Evolutionary conservation across 2,329 filamentous ascomycete genomes (phyloP).

Genomic region (Colletotrichum trifolii): DNA sequence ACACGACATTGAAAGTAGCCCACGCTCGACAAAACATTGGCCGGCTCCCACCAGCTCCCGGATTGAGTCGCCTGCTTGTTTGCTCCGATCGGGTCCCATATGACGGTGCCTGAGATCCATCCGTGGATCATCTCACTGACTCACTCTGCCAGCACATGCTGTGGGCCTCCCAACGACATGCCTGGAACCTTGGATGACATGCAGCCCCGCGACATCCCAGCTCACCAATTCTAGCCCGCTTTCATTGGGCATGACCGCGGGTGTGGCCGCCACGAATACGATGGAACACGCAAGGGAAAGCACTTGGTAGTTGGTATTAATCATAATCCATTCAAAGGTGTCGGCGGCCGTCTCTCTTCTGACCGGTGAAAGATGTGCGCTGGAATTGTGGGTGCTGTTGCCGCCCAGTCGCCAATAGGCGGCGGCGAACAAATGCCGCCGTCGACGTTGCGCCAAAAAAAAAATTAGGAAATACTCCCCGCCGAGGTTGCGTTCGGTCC

Average conservation of each 20-base stretch:
- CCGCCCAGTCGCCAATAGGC: slow-evolving; percentile 6
- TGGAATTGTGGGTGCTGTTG: slow-evolving; percentile 1
- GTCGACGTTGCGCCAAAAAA: slow-evolving; percentile 5
- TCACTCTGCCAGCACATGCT: slow-evolving; percentile 33
- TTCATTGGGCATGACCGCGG: slow-evolving; percentile 21
- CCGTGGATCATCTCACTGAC: slow-evolving; percentile 25
- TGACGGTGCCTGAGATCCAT: slow-evolving; percentile 32
- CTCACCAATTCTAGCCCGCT: neutral
- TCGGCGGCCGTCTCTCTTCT: slow-evolving; percentile 6
- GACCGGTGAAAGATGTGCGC: slow-evolving; percentile 15
- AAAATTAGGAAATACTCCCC: neutral
- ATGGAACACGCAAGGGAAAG: neutral
- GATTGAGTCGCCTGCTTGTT: neutral
- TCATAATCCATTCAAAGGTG: slow-evolving; percentile 23
- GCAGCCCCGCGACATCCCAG: slow-evolving; percentile 20
- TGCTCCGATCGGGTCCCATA: slow-evolving; percentile 14
- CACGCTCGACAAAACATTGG: slow-evolving; percentile 14
- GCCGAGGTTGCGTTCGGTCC: neutral
- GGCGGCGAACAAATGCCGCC: neutral
- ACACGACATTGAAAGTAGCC: neutral
- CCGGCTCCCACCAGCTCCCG: slow-evolving; percentile 19
- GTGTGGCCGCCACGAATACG: slow-evolving; percentile 19
- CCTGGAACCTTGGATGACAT: slow-evolving; percentile 27
- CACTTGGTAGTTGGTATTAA: neutral
- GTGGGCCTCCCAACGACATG: slow-evolving; percentile 27